phyloP scores from a whole-genome alignment of 306 rosid genomes.

The Sesbania bispinosa region DNA sequence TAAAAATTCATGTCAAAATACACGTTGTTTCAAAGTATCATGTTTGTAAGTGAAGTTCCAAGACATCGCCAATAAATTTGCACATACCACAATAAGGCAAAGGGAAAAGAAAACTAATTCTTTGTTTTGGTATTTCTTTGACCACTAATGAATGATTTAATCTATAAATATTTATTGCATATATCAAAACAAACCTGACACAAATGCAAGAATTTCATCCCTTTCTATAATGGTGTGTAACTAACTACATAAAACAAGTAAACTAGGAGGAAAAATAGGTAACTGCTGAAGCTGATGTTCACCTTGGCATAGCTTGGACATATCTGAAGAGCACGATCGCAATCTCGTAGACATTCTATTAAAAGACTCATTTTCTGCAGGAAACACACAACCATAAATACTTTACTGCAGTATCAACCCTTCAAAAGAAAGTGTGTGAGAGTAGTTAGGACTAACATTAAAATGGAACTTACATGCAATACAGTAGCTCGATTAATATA shows the following conservation, averaged over 20 bases:
- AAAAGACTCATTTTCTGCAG: constrained; percentile 69
- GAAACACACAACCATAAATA: constrained; percentile 15
- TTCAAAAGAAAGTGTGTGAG: not conserved
- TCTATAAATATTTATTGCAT: not conserved
- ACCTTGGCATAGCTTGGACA: constrained; percentile 80
- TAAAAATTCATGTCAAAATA: not conserved
- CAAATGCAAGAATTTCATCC: constrained; percentile 5
- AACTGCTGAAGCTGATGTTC: constrained; percentile 14
- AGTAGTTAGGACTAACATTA: not conserved
- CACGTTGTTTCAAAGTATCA: not conserved
- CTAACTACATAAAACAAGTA: constrained; percentile 4
- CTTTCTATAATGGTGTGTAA: not conserved
- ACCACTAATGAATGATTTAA: not conserved
- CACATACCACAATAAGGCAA: not conserved
- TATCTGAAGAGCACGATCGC: constrained; percentile 70
- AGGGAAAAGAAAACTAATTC: not conserved
- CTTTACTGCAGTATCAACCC: too few species aligned
- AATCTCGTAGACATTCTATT: constrained; percentile 63
- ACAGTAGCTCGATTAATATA: constrained; percentile 79
- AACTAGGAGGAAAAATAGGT: not conserved
- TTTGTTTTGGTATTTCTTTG: not conserved
- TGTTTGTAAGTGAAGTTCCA: not conserved
- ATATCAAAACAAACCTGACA: not conserved
- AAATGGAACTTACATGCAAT: constrained; percentile 54
- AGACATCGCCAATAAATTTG: not conserved